These are phyloP conservation scores for Podospora didyma DNA, from an alignment of 495 filamentous ascomycete species.

Conservation along the genomic window DNA sequence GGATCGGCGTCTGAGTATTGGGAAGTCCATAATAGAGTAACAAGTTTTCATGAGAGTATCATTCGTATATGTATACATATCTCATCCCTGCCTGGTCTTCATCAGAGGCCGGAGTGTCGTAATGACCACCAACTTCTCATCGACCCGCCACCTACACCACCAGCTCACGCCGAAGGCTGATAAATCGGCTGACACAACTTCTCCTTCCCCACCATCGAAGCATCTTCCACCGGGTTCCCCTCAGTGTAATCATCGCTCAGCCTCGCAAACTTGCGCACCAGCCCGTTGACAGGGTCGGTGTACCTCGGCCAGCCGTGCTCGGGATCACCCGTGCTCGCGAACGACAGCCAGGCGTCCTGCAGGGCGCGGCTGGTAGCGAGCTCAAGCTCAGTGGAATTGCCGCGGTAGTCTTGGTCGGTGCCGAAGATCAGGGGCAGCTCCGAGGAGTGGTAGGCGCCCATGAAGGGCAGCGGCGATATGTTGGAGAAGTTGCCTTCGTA, in stretches of 20 bases:
- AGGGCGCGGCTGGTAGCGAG: conserved; percentile 29
- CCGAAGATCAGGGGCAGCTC: conserved; percentile 51
- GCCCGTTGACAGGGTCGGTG: neutral
- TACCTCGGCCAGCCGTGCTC: neutral
- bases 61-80: too few species aligned
- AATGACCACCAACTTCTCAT: too few species aligned
- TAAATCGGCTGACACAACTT: neutral
- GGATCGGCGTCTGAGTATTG: too few species aligned
- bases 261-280: neutral
- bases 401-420: conserved; percentile 33
- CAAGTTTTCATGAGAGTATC: too few species aligned
- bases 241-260: neutral
- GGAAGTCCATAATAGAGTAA: too few species aligned
- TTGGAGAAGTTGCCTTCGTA: conserved; percentile 48
- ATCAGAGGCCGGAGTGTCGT: too few species aligned
- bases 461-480: conserved; percentile 34
- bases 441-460: conserved; percentile 49
- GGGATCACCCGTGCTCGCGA: conserved; percentile 21
- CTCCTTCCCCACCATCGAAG: neutral
- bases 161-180: neutral
- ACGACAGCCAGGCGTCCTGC: conserved; percentile 41
- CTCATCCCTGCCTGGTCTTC: too few species aligned
- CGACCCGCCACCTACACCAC: too few species aligned
- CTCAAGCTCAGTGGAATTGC: conserved; percentile 28
- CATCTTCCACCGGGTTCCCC: neutral